Base-by-base conservation (phyloP, 257 asterid species). In the Euphrasia confusa region DNA sequence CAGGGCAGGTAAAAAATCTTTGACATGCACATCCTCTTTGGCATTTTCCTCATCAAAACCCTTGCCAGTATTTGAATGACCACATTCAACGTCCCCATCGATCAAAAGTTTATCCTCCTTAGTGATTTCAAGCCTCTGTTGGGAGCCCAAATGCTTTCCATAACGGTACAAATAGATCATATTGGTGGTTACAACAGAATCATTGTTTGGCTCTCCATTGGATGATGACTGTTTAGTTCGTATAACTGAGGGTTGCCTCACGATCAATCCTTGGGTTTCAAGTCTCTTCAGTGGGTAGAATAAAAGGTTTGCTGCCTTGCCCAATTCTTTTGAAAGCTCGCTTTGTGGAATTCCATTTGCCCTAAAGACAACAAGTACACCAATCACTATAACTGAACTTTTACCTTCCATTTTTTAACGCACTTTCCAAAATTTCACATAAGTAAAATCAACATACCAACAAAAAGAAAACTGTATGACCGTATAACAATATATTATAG, bases 51-150 rank as follows among this genome's bases (percentile, higher is more conserved):
- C 70, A 54, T 66, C 58, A 67, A 63, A 59, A 67, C 75, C 91
- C 66, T 58, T 78, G 64, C 70, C 76, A 71, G 68, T 78, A 70
- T 68, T 81, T 75, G 74, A 70, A 52, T 52, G 71, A 53, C 67
- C 83, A 65, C 80, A 84, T 30, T 69, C 78, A 69, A 62, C 81
- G 72, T 80, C 88, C 71, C 69, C 52, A 52, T 72, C 75, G 48
- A 15, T 65, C 68, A 71, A 60, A 59, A 64, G 65, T 14, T 71
- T 83, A 68, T 79, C 89, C 69, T 85, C 87, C 82, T 79, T 77
- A 39, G 73, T 74, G 61, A 92, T 84, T 77, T 92, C 99, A 74
- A 92, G 85, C 78, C 93, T 92, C 77, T 86, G 87, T 66, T 86
- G 95, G 66, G 74, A 61, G 64, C 97, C 89, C 78, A 92, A 75